These are phyloP conservation scores for Aurifilum marmelostoma DNA, from an alignment of 2,329 filamentous ascomycete genomes.

Conservation along the genomic window DNA sequence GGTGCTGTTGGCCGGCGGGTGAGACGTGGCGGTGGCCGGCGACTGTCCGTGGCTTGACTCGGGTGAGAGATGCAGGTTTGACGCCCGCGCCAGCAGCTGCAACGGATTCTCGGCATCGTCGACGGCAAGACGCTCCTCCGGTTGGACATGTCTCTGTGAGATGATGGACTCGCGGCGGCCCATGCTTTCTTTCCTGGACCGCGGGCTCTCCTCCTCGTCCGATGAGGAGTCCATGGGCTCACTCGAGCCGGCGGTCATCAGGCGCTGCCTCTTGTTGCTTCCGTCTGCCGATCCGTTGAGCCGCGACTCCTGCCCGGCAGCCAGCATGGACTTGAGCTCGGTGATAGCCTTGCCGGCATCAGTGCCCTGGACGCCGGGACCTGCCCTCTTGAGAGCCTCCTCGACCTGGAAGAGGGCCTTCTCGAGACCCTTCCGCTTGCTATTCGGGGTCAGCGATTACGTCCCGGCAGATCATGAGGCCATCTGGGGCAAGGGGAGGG, in stretches of 20 bases:
- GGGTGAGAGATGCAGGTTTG: slow-evolving; percentile 64
- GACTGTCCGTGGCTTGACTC: slow-evolving; percentile 33
- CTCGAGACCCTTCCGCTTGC: slow-evolving; percentile 74
- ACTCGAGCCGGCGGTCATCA: slow-evolving; percentile 34
- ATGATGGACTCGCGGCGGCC: slow-evolving; percentile 32
- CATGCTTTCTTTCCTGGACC: slow-evolving; percentile 13
- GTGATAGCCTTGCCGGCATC: slow-evolving; percentile 52
- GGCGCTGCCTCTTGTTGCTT: slow-evolving; percentile 29
- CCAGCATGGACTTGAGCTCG: slow-evolving; percentile 47
- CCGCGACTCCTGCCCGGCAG: slow-evolving; percentile 33
- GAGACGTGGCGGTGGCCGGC: slow-evolving; percentile 26
- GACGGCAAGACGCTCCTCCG: slow-evolving; percentile 60
- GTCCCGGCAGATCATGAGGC: neutral
- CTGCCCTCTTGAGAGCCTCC: slow-evolving; percentile 62
- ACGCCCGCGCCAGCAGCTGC: slow-evolving; percentile 73
- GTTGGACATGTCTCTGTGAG: slow-evolving; percentile 34
- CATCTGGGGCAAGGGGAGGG: neutral
- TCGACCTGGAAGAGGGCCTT: slow-evolving; percentile 77
- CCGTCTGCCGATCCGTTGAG: slow-evolving; percentile 26
- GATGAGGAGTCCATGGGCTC: slow-evolving; percentile 39
- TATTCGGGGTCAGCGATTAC: slow-evolving; percentile 37
- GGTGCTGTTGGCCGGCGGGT: slow-evolving; percentile 29
- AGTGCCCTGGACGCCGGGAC: slow-evolving; percentile 47
- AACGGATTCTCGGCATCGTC: slow-evolving; percentile 78
- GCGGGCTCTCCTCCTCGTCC: slow-evolving; percentile 35